Base-by-base conservation (phyloP, 176 grass and related monocot genomes). In the Echinochloa phyllopogon region DNA sequence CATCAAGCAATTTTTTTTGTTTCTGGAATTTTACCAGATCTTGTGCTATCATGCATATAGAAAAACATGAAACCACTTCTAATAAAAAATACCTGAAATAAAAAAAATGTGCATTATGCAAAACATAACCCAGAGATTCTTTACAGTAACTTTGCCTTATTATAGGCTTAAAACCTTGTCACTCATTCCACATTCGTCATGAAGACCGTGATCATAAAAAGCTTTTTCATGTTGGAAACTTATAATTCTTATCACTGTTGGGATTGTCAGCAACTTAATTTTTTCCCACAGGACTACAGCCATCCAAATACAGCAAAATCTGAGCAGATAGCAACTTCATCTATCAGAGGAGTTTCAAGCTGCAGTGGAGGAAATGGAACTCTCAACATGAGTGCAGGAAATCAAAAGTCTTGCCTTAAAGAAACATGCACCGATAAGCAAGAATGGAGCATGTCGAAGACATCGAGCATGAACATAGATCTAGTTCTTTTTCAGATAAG, bases 401-500 rank as follows among this genome's bases (percentile, higher is more conserved):
- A 81, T 66, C 53, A 36, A 20, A 65, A 79, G 24, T 83, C 78
- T 76, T 83, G 21, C 76, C 14, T 58, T 29, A 81, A 75, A 83
- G 74, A 69, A 89, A 83, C 69, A 40, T 75, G 43, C 14, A 5
- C 60, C 24, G 65, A 64, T 39, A 82, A 72, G 20, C 33, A 80
- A 89, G 84, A 89, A 72, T 69, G 81, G 77, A 85, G 72, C 84
- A 82, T 77, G 74, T 84, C 71, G 3, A 89, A 86, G 86, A 82
- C 75, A 23, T 73, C 65, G 0, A 88, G 69, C 75, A 84, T 86
- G 80, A 88, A 88, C 74, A 11, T 80, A 37, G 81, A 85, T 85
- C 72, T 77, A 70, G 85, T 93, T 85, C 85, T 90, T 77, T 92
- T 83, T 55, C 64, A 90, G 74, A 69, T 88, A 39, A 73, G 78